Evolutionary conservation across 2,329 filamentous ascomycete species (phyloP).

Genomic region (Pestalotiopsis sp.): DNA sequence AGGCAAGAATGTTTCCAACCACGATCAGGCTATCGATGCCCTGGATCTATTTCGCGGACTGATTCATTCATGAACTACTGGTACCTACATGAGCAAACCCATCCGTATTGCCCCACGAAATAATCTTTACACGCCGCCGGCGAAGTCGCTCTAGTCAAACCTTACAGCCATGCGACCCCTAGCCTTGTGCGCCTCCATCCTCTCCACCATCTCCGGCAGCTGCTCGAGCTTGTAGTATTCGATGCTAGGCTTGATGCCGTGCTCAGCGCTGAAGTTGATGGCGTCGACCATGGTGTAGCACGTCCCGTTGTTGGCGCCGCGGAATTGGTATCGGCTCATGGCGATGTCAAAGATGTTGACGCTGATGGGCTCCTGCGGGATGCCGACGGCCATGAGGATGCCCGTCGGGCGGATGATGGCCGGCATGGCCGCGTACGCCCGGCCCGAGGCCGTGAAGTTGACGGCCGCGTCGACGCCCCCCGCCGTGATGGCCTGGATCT

Average conservation of each 20-base stretch:
- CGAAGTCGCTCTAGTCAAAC: not conserved
- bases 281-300: conserved; percentile 3
- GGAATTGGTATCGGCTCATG: not conserved
- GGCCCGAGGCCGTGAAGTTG: not conserved
- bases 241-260: conserved; percentile 5
- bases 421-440: conserved; percentile 2
- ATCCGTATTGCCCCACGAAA: not conserved
- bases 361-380: conserved; percentile 16
- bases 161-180: conserved; percentile 1
- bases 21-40: too few species aligned
- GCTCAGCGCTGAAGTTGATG: conserved; percentile 6
- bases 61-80: too few species aligned
- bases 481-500: not conserved
- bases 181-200: conserved; percentile 3
- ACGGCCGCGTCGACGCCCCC: conserved; percentile 4
- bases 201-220: conserved; percentile 6
- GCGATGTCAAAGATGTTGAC: conserved; percentile 12
- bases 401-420: conserved; percentile 14
- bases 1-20: too few species aligned
- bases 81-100: too few species aligned
- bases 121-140: not conserved
- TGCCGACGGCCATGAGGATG: conserved; percentile 20
- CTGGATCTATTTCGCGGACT: too few species aligned
- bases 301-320: conserved; percentile 6
- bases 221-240: conserved; percentile 4